These are phyloP conservation scores for Nakaseomyces delphensis DNA, from an alignment of 1,139 yeast genomes.

Conservation along the genomic window DNA sequence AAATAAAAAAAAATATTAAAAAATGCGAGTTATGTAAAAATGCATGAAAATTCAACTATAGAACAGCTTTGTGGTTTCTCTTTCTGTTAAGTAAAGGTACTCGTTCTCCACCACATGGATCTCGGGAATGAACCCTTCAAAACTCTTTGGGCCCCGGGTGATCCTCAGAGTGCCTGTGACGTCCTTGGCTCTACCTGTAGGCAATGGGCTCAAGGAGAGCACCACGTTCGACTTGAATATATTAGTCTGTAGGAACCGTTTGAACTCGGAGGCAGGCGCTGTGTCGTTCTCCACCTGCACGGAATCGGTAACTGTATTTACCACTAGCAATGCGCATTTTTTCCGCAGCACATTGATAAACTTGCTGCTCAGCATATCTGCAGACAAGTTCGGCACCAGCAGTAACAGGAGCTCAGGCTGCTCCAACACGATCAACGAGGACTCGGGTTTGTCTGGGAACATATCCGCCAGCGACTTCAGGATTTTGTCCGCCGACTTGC, in stretches of 20 bases:
- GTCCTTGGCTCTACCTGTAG: conserved; percentile 78
- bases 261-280: conserved; percentile 18
- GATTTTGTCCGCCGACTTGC: conserved; percentile 25
- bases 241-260: conserved; percentile 19
- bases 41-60: conserved; percentile 28
- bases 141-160: conserved; percentile 40
- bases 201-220: conserved; percentile 52
- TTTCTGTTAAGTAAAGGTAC: conserved; percentile 52
- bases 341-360: conserved; percentile 25
- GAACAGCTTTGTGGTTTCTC: conserved; percentile 40
- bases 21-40: not conserved
- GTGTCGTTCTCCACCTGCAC: conserved; percentile 13
- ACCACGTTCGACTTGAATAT: conserved; percentile 23
- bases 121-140: conserved; percentile 8
- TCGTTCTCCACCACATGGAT: conserved; percentile 47
- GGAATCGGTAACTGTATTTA: conserved; percentile 20
- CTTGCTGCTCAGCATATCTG: conserved; percentile 22
- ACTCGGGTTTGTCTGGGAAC: conserved; percentile 12
- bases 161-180: conserved; percentile 65
- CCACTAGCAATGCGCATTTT: conserved; percentile 21
- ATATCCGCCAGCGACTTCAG: conserved; percentile 15
- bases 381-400: conserved; percentile 21
- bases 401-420: conserved; percentile 29
- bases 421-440: conserved; percentile 22
- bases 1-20: not conserved